phyloP scores from a whole-genome alignment of 2,329 filamentous ascomycete species.

The Aphanoascus verrucosus region DNA sequence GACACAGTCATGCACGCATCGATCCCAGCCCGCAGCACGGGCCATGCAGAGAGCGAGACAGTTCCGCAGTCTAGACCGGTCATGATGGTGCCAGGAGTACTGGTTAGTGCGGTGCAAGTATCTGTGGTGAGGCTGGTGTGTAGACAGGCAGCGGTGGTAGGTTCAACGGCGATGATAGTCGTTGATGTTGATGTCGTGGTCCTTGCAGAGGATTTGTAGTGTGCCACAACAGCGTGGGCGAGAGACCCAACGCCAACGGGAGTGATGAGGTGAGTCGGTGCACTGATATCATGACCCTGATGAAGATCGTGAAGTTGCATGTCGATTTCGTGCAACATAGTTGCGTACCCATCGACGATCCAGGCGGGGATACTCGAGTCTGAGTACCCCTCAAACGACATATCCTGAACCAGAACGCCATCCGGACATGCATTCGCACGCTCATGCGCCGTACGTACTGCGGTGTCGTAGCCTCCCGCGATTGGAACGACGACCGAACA shows the following conservation, averaged over 20 bases:
- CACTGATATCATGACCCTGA: constrained; percentile 15
- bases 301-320: constrained; percentile 43
- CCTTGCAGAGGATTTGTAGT: constrained; percentile 45
- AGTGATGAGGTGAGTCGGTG: constrained; percentile 44
- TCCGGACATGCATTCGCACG: constrained; percentile 28
- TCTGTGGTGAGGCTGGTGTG: constrained; percentile 40
- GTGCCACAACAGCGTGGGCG: constrained; percentile 55
- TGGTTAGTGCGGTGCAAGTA: constrained; percentile 37
- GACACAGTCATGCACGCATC: constrained; percentile 52
- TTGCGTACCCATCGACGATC: constrained; percentile 68
- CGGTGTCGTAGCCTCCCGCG: constrained; percentile 53
- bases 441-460: constrained; percentile 42
- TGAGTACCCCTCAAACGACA: constrained; percentile 55
- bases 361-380: constrained; percentile 57
- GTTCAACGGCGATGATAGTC: constrained; percentile 57
- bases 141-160: constrained; percentile 51
- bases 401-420: constrained; percentile 57
- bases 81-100: constrained; percentile 58
- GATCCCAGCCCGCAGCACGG: constrained; percentile 46
- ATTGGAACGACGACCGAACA: constrained; percentile 45
- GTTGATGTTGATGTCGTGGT: constrained; percentile 19
- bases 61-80: constrained; percentile 63
- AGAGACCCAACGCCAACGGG: constrained; percentile 65
- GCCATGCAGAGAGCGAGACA: constrained; percentile 55
- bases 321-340: constrained; percentile 60